phyloP scores from a whole-genome alignment of 1,284 basidiomycete species.

The Exobasidium cylindrosporum region DNA sequence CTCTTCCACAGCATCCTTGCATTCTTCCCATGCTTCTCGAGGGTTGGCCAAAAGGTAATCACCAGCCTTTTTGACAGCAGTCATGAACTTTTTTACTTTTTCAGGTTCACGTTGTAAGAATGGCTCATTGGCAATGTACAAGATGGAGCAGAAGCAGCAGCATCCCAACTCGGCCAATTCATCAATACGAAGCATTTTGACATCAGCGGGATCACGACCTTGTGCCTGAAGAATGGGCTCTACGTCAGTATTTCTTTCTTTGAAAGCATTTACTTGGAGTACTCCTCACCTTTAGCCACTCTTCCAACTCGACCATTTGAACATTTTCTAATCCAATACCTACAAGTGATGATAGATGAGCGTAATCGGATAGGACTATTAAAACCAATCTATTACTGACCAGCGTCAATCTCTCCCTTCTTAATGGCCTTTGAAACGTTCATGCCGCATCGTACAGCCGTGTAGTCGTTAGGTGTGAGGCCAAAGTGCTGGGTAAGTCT shows the following conservation, averaged over 20 bases:
- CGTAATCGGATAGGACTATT: neutral
- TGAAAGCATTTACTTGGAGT: too few species aligned
- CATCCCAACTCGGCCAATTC: conserved; percentile 55
- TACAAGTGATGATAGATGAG: neutral
- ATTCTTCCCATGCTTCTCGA: conserved; percentile 53
- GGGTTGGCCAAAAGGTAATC: conserved; percentile 54
- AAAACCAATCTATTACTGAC: too few species aligned
- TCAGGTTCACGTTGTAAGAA: conserved; percentile 51
- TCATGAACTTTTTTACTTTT: conserved; percentile 56
- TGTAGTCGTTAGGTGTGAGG: conserved; percentile 55
- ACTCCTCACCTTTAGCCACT: conserved; percentile 57
- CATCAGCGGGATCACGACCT: conserved; percentile 52
- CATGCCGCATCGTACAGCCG: conserved; percentile 57
- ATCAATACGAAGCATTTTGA: conserved; percentile 57
- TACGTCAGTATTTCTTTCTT: too few species aligned
- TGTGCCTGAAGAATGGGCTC: too few species aligned
- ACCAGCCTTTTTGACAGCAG: conserved; percentile 55
- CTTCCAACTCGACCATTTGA: conserved; percentile 55
- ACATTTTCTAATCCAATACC: conserved; percentile 55
- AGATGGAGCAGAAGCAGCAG: conserved; percentile 56
- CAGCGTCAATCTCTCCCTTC: conserved; percentile 56
- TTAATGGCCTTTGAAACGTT: conserved; percentile 56
- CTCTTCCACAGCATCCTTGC: conserved; percentile 51
- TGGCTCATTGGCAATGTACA: conserved; percentile 44
- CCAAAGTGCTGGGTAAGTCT: conserved; percentile 36